phyloP scores from a whole-genome alignment of 2,329 filamentous ascomycete species.

The Tolypocladium inflatum region DNA sequence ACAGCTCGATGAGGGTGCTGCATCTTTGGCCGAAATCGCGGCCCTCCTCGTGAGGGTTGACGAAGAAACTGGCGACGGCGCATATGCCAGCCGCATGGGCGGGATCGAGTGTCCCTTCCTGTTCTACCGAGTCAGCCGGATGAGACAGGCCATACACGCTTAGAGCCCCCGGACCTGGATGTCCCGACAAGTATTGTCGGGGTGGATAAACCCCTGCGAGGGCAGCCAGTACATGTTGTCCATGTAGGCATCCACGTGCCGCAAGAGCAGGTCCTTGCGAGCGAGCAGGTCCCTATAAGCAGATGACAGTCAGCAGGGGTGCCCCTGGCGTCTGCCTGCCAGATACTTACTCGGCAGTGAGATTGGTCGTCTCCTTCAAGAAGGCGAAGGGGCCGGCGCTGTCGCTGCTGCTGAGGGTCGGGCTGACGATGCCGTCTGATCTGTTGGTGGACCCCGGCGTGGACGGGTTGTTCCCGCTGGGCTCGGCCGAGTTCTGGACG shows the following conservation, averaged over 20 bases:
- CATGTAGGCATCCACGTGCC: conserved; percentile 29
- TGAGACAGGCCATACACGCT: background rate
- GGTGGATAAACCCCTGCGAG: conserved; percentile 28
- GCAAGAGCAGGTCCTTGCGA: conserved; percentile 23
- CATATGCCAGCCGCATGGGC: conserved; percentile 28
- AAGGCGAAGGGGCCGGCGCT: conserved; percentile 9
- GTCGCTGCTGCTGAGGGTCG: conserved; percentile 7
- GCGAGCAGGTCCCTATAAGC: conserved; percentile 20
- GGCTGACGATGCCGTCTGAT: conserved; percentile 9
- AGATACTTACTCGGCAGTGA: conserved; percentile 18
- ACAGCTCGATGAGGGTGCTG: conserved; percentile 27
- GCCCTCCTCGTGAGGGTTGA: conserved; percentile 20
- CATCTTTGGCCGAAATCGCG: conserved; percentile 27
- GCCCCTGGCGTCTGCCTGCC: background rate
- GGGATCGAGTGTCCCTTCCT: conserved; percentile 24
- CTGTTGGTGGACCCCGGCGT: conserved; percentile 4
- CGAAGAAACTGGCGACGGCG: conserved; percentile 25
- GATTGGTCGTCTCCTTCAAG: conserved; percentile 11
- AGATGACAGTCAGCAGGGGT: background rate
- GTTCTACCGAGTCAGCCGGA: background rate
- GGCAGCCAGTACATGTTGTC: conserved; percentile 27
- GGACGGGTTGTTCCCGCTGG: conserved; percentile 1
- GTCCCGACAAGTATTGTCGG: conserved; percentile 20
- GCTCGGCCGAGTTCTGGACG: conserved; percentile 8
- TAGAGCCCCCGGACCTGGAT: conserved; percentile 17